Conservation (phyloP, 1,284 basidiomycete genomes). For the Ceratobasidium theobromae region DNA sequence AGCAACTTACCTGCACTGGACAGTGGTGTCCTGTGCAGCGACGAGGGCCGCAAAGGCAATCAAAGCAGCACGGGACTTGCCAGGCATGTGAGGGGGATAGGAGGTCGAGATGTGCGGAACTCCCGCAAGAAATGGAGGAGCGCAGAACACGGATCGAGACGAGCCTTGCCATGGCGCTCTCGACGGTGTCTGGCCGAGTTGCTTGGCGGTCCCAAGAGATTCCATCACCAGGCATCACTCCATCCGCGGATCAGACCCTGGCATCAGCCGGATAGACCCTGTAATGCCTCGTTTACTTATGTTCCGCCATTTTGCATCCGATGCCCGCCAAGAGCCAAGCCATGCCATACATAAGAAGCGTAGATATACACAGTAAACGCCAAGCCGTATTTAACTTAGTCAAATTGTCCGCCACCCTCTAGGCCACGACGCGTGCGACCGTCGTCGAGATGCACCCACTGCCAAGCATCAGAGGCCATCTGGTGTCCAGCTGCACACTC, state of each 20-base stretch:
- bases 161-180: slow-evolving; percentile 20
- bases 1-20: slow-evolving; percentile 7
- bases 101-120: not conserved
- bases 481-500: slow-evolving; percentile 32
- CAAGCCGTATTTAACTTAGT: not conserved
- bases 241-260: not conserved
- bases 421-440: slow-evolving; percentile 5
- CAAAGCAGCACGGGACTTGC: not conserved
- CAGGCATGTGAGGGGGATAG: not conserved
- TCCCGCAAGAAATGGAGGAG: slow-evolving; percentile 7
- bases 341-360: not conserved
- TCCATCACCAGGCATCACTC: not conserved
- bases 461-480: not conserved
- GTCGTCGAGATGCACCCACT: slow-evolving; percentile 28
- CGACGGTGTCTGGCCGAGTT: too few species aligned
- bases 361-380: not conserved
- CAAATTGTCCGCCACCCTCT: not conserved
- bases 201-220: not conserved
- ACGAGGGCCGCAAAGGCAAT: not conserved
- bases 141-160: slow-evolving; percentile 12
- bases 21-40: slow-evolving; percentile 24
- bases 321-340: slow-evolving; percentile 7
- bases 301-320: not conserved
- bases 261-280: not conserved
- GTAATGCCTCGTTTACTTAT: not conserved